Base-by-base conservation (phyloP, 805 yeast species). In the Candida patagonica region DNA sequence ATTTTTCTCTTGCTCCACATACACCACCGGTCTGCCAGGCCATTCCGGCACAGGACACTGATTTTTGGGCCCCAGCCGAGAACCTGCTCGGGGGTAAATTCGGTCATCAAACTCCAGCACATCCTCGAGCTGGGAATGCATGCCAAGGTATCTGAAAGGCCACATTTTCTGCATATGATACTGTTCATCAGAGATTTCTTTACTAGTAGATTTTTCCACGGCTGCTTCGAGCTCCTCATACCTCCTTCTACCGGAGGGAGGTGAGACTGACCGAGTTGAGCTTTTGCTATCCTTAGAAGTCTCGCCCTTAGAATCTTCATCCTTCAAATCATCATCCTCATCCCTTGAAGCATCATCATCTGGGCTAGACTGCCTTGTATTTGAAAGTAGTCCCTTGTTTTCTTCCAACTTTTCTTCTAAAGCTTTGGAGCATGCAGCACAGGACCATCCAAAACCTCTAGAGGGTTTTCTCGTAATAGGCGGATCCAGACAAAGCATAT, bases 361-460 rank as follows among this genome's bases (percentile, higher is more conserved):
- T n/a, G n/a, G n/a, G 10, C 29, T 23, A 6, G 23, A 20, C 9
- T n/a, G 23, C 7, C 37, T 20, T 15, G 29, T 21, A n/a, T 7
- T 21, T 5, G 24, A 22, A 2, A 37, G 23, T 9, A 45, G 37
- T 6, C 55, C 56, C 37, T 50, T 47, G 29, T 41, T 40, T 38
- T 52, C 56, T 23, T 48, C 41, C 12, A 52, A 42, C 19, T 40
- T 42, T 20, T 44, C 41, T 35, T 53, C 57, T 7, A 44, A 39
- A 6, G 51, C 52, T 13, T 48, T 42, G 23, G 79, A 68, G 62
- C 96, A 87, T 4, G 65, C 56, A 22, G 84, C 88, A 65, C 96
- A 87, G 20, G 85, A 72, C 96, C 96, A 88, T 6, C 86, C 83
- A 55, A 85, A 82, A 1, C 95, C 95, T 42, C 94, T 64, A 32